A percentile compares a stretch with the other conserved stretches of the same genome.
phyloP scores from a whole-genome alignment of 495 filamentous ascomycete species.

The Penicillium pulvis region DNA sequence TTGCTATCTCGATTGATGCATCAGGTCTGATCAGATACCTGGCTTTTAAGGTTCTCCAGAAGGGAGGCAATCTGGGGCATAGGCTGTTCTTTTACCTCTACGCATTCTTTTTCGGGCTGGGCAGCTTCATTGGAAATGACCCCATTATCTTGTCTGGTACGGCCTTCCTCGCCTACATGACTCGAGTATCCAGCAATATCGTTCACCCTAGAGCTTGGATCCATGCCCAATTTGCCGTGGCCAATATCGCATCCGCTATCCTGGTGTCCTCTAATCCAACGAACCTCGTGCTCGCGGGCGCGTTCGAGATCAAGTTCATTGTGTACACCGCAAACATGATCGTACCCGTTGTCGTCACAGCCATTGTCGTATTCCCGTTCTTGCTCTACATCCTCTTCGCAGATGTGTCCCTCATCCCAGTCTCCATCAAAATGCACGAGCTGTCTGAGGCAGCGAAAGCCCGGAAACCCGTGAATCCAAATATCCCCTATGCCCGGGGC shows the following conservation, averaged over 20 bases:
- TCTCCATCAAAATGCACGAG: slow-evolving; percentile 64
- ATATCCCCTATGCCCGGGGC: slow-evolving; percentile 63
- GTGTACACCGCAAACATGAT: slow-evolving; percentile 70
- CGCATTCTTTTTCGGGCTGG: slow-evolving; percentile 65
- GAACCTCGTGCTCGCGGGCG: slow-evolving; percentile 69
- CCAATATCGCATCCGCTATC: slow-evolving; percentile 68
- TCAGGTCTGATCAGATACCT: slow-evolving; percentile 66
- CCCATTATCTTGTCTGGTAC: slow-evolving; percentile 70
- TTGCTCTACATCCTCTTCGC: slow-evolving; percentile 65
- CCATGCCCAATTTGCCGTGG: slow-evolving; percentile 65
- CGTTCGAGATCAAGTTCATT: slow-evolving; percentile 67
- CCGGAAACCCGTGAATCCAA: slow-evolving; percentile 64
- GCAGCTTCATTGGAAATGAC: slow-evolving; percentile 68
- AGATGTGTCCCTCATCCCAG: slow-evolving; percentile 60
- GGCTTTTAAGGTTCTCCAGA: slow-evolving; percentile 68
- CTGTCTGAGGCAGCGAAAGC: slow-evolving; percentile 52
- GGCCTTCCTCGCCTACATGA: slow-evolving; percentile 72
- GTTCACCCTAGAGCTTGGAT: slow-evolving; percentile 68
- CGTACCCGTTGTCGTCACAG: slow-evolving; percentile 63
- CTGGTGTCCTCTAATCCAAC: slow-evolving; percentile 72
- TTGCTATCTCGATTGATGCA: slow-evolving; percentile 72
- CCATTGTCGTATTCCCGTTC: slow-evolving; percentile 63
- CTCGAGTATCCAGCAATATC: slow-evolving; percentile 68
- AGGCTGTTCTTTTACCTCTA: slow-evolving; percentile 69
- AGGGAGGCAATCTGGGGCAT: slow-evolving; percentile 60